Base-by-base conservation (phyloP, 805 yeast genomes). In the Komagataella ulmi region DNA sequence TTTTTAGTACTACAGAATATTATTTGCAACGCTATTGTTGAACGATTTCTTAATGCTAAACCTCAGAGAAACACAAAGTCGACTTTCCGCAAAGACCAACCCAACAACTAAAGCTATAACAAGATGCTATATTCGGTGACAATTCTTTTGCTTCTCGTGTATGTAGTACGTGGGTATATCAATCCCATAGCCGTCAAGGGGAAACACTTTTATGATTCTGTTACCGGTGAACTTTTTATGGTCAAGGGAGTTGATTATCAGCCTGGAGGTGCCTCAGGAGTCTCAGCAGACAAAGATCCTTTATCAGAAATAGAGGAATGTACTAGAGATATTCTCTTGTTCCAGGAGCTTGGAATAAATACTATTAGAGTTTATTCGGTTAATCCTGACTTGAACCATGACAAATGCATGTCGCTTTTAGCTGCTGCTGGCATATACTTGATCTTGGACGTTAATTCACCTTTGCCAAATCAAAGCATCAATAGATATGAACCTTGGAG, bases 221-320 rank as follows among this genome's bases (percentile, higher is more conserved):
- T 80, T 6, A 86, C 95, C 1, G 72, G 77, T 40, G 81, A 82
- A 54, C 90, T 90, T 80, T 90, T 91, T 61, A 82, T 74, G 58
- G 75, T 90, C 44, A 83, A 79, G 65, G 98, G 98, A 17, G 85
- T 91, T 1, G 98, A 91, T 65, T 90, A 90, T 62, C 97, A 91
- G 61, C 97, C 97, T 0, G 97, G 97, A 7, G 98, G 97, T 0
- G 83, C 96, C 0, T 82, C 96, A 0, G 90, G 83, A 56, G 70
- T 84, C 54, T 75, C 81, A 3, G 82, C 0, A 10, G 40, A 30
- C 14, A 30, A 30, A 81, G 95, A 88, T 66, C 90, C 91, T 7
- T 67, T 85, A 44, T 80, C 83, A 17, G 82, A 81, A 58, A 64
- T 71, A 3, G 65, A 64, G 2, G 66, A 70, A 17, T 85, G 91